Percentiles rank a stretch among this genome's conserved stretches.
Conservation (phyloP, 2,329 filamentous ascomycete species). For the Colletotrichum eremochloae region DNA sequence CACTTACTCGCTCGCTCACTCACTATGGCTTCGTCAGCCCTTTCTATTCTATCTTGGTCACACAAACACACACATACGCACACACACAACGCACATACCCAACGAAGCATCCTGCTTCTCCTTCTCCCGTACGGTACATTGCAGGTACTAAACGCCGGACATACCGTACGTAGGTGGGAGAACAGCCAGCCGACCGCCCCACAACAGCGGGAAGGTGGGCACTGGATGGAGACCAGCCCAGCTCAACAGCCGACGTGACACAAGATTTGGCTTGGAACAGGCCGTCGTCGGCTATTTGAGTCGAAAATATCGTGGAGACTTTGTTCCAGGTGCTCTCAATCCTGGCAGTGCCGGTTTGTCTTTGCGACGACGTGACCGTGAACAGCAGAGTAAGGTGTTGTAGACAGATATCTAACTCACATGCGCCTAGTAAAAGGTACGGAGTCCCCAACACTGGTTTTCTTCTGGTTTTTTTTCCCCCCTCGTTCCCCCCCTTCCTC, state of each 20-base stretch:
- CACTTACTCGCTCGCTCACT: not conserved
- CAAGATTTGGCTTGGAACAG: not conserved
- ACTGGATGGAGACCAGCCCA: slow-evolving; percentile 11
- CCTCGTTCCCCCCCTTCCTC: not conserved
- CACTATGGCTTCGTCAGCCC: not conserved
- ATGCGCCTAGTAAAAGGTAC: not conserved
- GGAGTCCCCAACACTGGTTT: not conserved
- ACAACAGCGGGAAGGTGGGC: slow-evolving; percentile 15
- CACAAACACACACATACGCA: not conserved
- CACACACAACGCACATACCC: too few species aligned
- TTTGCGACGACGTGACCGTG: not conserved
- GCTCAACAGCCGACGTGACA: not conserved
- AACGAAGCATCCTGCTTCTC: too few species aligned
- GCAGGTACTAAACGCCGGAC: too few species aligned
- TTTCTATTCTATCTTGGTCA: not conserved
- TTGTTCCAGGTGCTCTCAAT: not conserved
- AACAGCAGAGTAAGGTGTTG: not conserved
- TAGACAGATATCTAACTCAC: not conserved
- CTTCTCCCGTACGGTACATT: too few species aligned
- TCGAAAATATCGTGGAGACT: not conserved
- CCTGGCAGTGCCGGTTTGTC: not conserved
- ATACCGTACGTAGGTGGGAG: not conserved
- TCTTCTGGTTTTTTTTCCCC: not conserved
- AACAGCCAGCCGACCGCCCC: slow-evolving; percentile 14
- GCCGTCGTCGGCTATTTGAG: not conserved